These are phyloP conservation scores for Cryomyces minteri DNA, from an alignment of 495 filamentous ascomycete genomes.

Conservation along the genomic window DNA sequence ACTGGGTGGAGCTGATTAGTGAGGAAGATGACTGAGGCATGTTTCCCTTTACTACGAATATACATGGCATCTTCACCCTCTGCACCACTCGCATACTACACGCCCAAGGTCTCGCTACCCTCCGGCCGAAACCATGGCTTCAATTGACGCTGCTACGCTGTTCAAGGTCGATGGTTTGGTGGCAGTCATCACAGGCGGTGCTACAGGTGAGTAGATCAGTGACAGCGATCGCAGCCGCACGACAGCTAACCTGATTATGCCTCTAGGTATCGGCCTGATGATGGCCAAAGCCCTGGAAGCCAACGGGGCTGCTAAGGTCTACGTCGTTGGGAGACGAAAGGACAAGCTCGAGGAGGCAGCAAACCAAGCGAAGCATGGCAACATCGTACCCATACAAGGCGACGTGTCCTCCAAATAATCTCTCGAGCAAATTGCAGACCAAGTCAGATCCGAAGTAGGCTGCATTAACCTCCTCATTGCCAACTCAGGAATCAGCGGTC, in stretches of 20 bases:
- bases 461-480: slow-evolving; percentile 17
- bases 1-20: too few species aligned
- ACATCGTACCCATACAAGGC: slow-evolving; percentile 21
- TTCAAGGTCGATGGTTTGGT: slow-evolving; percentile 41
- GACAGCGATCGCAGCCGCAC: background rate
- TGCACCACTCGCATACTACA: too few species aligned
- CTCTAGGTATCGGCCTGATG: slow-evolving; percentile 40
- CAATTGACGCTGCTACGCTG: slow-evolving; percentile 13
- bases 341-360: slow-evolving; percentile 16
- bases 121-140: background rate
- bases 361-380: slow-evolving; percentile 8
- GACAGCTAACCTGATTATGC: background rate
- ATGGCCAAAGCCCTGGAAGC: slow-evolving; percentile 43
- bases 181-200: slow-evolving; percentile 42
- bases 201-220: slow-evolving; percentile 23
- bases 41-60: too few species aligned
- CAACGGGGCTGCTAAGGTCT: slow-evolving; percentile 49
- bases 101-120: too few species aligned
- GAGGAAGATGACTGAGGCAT: too few species aligned
- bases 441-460: slow-evolving; percentile 21
- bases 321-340: slow-evolving; percentile 44
- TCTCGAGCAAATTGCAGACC: slow-evolving; percentile 16
- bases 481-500: slow-evolving; percentile 10
- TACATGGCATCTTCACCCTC: too few species aligned
- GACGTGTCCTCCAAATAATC: slow-evolving; percentile 26